Base-by-base conservation (phyloP, 345 rosid genomes). In the Syzygium oleosum region DNA sequence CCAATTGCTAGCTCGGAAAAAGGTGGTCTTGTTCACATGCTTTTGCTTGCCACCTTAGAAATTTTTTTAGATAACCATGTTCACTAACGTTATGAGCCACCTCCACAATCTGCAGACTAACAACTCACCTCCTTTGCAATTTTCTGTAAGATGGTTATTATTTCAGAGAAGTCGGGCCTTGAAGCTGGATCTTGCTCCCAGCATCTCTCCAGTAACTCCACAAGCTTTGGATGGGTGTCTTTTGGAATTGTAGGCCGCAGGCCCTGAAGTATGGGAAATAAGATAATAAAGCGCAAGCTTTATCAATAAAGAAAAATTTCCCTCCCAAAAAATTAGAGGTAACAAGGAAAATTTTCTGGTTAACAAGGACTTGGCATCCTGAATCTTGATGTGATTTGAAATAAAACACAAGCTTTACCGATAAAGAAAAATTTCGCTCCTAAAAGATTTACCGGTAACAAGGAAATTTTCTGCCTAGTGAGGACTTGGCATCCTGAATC, bases 121-220 rank as follows among this genome's bases (percentile, higher is more conserved):
- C 84, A 78, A 87, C 89, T 89, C 91, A 94, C 99, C 94, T 96
- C 99, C 90, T 95, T 95, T 1, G 93, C 93, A 91, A 95, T 94
- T 91, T 91, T 95, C 89, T 89, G 92, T 65, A 98, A 93, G 89
- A 91, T 92, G 87, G 90, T 95, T 68, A 90, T 93, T 23, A 95
- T 94, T 93, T 96, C 98, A 4, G 97, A 90, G 85, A 98, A 98
- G 89, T 96, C 98, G 14, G 99, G 99, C 91, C 99, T 95, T 87
- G 83, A 54, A 56, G 92, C 88, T 59, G 99, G 96, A 93, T 98
- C 99, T 92, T 96, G 94, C 89, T 95, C 95, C 99, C 99, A 98
- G 88, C 94, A 91, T 91, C 90, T 95, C 91, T 93, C 95, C 52
- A 98, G 93, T 65, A 98, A 91, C 89, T 92, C 98, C 59, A 89